These are phyloP conservation scores for Ganoderma lingzhi DNA, from an alignment of 1,284 basidiomycete genomes.

Conservation along the genomic window DNA sequence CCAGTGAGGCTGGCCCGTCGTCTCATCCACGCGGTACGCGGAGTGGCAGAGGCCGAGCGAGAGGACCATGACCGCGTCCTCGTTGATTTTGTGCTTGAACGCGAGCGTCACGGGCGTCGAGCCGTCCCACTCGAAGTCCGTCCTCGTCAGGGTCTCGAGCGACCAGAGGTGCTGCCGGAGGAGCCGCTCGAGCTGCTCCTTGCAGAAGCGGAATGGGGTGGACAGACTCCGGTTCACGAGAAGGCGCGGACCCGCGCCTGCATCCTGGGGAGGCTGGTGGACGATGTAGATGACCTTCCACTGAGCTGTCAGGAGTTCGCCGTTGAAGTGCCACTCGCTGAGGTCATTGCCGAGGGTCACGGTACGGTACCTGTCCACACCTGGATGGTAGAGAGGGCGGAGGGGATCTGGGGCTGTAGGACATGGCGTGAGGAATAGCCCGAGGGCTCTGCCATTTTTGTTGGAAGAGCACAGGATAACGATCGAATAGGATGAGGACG, in stretches of 20 bases:
- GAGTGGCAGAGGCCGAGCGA: conserved; percentile 9
- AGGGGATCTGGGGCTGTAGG: neutral
- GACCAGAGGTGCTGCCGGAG: conserved; percentile 6
- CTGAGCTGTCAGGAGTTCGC: neutral
- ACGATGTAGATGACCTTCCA: conserved; percentile 8
- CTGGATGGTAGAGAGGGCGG: conserved; percentile 7
- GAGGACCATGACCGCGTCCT: neutral
- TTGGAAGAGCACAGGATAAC: conserved; percentile 3
- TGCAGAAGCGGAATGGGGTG: conserved; percentile 8
- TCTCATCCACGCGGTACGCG: neutral
- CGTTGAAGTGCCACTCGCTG: conserved; percentile 1
- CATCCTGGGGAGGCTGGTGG: conserved; percentile 1
- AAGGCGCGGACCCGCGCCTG: neutral
- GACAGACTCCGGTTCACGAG: conserved; percentile 5
- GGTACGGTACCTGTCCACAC: conserved; percentile 4
- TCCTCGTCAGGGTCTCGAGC: conserved; percentile 1
- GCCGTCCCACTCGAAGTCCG: conserved; percentile 4
- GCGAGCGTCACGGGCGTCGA: neutral
- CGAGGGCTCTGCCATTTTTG: neutral
- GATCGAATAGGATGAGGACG: neutral
- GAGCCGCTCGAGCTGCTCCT: conserved; percentile 4
- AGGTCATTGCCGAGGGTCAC: neutral
- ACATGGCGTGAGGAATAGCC: neutral
- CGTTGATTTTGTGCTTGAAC: conserved; percentile 9
- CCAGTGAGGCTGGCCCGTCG: neutral